A percentile compares a stretch with the other conserved stretches of the same genome.
phyloP scores from a whole-genome alignment of 169 alveolate species.

The Blepharisma undulans region DNA sequence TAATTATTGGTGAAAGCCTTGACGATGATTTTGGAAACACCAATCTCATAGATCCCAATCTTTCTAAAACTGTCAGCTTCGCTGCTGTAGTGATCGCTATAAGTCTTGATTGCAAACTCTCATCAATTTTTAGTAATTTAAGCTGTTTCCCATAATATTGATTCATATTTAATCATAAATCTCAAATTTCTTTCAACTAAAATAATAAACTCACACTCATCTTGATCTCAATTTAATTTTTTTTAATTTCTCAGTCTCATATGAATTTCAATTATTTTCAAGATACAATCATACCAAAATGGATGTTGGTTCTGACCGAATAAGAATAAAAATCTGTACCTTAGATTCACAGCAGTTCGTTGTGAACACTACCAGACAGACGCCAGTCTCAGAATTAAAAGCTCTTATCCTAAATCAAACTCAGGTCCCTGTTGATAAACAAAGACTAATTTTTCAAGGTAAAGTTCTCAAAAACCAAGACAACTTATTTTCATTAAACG shows the following conservation, averaged over 20 bases:
- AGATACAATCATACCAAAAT: background rate
- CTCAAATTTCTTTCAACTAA: background rate
- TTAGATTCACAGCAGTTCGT: slow-evolving; percentile 10
- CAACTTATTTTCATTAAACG: slow-evolving; percentile 56
- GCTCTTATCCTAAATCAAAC: slow-evolving; percentile 36
- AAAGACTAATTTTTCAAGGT: slow-evolving; percentile 79
- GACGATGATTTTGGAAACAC: background rate
- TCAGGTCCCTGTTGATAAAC: slow-evolving; percentile 62
- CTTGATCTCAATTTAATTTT: background rate
- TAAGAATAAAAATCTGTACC: slow-evolving; percentile 19
- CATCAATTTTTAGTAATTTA: background rate
- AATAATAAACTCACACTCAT: background rate
- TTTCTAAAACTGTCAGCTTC: background rate
- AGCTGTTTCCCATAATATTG: background rate
- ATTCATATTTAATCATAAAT: background rate
- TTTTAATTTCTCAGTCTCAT: background rate
- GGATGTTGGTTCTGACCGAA: background rate
- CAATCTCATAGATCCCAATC: background rate
- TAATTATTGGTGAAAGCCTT: background rate
- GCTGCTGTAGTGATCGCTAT: background rate
- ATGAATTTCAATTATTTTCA: background rate
- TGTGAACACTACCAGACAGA: background rate
- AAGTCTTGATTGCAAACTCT: background rate
- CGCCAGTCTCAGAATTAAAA: background rate
- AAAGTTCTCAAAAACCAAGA: slow-evolving; percentile 68